Base-by-base conservation (phyloP, 345 rosid genomes). In the Corymbia maculata region DNA sequence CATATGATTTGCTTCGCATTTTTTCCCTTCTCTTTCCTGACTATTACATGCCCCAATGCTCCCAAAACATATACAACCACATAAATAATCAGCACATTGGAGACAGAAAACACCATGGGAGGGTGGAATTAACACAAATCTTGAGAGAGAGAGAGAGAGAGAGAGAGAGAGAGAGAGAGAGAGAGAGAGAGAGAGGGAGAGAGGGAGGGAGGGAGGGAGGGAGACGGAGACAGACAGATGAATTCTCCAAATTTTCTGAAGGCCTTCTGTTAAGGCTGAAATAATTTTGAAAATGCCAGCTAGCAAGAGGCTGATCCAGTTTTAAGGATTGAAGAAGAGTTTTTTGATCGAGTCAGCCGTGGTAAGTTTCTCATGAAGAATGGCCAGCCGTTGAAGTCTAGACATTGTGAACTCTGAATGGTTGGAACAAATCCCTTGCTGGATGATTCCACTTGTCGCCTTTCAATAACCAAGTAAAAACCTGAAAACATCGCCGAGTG, bases 401-500 rank as follows among this genome's bases (percentile, higher is more conserved):
- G 51, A 47, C 55, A 85, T 28, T 16, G 42, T 75, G 84, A 42
- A 53, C 85, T 84, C 84, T 75, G 84, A 21, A 75, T 75, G 49
- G 28, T 75, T 42, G 49, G 49, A 42, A 75, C 84, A 75, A 42
- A 75, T 42, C 14, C 84, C 85, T 86, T 87, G 88, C 84, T 88
- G 13, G 75, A 87, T 52, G 68, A 86, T 86, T 84, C 51, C 79
- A 50, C 66, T 30, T 7, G 87, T 86, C 16, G 87, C 79, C 28
- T 86, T 52, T 84, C 61, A 24, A 89, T 91, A 95, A 89, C 95
- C 94, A 42, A 95, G 94, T 88, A 96, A 92, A 91, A 94, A 95
- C 87, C 88, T 92, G 91, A 96, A 94, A 61, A 96, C 89, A 53
- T 96, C 98, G 32, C 94, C 89, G 85, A 96, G 89, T 1, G 98